These are phyloP conservation scores for Globisporangium ultimum DNA, from an alignment of 352 stramenopile species.

Conservation along the genomic window DNA sequence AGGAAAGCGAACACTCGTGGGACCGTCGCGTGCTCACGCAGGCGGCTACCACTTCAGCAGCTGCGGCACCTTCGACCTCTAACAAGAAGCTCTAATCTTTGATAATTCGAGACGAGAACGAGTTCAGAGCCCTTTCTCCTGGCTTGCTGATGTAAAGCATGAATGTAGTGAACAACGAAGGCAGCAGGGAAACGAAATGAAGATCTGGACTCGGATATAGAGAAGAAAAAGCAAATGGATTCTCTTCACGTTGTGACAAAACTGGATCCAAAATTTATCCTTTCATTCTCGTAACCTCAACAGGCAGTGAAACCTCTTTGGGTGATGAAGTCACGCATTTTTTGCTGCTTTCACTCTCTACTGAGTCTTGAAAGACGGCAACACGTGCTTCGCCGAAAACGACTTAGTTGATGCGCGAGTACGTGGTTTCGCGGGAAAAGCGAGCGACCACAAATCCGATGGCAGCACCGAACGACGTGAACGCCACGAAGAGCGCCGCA, in stretches of 20 bases:
- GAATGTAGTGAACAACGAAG: not conserved
- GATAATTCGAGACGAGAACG: not conserved
- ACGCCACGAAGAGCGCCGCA: constrained; percentile 6
- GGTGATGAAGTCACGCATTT: not conserved
- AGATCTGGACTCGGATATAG: not conserved
- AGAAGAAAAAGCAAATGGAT: not conserved
- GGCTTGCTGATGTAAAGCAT: not conserved
- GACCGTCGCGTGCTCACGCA: constrained; percentile 7
- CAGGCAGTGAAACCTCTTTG: not conserved
- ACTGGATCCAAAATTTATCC: not conserved
- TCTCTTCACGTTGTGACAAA: not conserved
- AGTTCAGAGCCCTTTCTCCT: not conserved
- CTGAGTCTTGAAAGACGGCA: not conserved
- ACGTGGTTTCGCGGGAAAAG: constrained; percentile 7
- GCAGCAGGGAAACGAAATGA: not conserved
- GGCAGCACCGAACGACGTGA: constrained; percentile 15
- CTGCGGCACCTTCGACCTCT: not conserved
- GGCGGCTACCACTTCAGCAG: not conserved
- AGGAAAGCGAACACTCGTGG: constrained; percentile 16
- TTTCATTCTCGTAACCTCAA: not conserved
- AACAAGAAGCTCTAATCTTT: not conserved
- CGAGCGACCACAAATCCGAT: constrained; percentile 13
- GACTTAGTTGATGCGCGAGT: constrained; percentile 18
- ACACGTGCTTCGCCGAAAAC: not conserved
- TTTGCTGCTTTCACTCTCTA: no score